Evolutionary conservation across 306 rosid species (phyloP).

Genomic region (Quercus parvula): DNA sequence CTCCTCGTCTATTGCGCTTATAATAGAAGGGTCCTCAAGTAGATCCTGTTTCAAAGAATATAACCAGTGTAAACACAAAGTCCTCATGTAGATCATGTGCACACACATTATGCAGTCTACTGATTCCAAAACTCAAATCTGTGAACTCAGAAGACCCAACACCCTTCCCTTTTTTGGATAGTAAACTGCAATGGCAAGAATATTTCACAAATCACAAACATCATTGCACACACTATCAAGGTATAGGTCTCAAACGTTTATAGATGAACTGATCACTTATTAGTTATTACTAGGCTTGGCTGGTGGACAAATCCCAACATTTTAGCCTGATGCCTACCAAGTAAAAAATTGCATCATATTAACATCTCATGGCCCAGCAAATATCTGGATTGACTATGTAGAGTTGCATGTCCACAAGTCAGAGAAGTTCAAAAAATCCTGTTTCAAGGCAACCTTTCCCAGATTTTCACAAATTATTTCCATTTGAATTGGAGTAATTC

Average conservation of each 20-base stretch:
- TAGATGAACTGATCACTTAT: neutral
- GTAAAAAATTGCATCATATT: too few species aligned
- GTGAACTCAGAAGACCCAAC: neutral
- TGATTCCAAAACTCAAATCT: neutral
- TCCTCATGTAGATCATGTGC: too few species aligned
- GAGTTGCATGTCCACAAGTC: too few species aligned
- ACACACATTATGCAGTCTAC: neutral
- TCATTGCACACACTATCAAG: neutral
- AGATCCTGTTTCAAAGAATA: slow-evolving; percentile 56
- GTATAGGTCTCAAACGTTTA: neutral
- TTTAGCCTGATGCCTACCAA: too few species aligned
- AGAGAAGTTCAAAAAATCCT: too few species aligned
- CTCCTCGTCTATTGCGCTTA: slow-evolving; percentile 83
- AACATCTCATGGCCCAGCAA: too few species aligned
- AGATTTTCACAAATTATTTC: too few species aligned
- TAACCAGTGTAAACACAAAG: neutral
- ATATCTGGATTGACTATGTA: too few species aligned
- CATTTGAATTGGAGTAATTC: too few species aligned
- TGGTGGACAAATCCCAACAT: too few species aligned
- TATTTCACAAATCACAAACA: neutral
- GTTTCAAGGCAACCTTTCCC: too few species aligned
- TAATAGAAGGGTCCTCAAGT: slow-evolving; percentile 77
- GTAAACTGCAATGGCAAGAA: neutral
- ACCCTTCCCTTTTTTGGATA: neutral
- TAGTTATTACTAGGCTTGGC: neutral